Base-by-base conservation (phyloP, 2,329 filamentous ascomycete genomes). In the Fusarium pseudograminearum region DNA sequence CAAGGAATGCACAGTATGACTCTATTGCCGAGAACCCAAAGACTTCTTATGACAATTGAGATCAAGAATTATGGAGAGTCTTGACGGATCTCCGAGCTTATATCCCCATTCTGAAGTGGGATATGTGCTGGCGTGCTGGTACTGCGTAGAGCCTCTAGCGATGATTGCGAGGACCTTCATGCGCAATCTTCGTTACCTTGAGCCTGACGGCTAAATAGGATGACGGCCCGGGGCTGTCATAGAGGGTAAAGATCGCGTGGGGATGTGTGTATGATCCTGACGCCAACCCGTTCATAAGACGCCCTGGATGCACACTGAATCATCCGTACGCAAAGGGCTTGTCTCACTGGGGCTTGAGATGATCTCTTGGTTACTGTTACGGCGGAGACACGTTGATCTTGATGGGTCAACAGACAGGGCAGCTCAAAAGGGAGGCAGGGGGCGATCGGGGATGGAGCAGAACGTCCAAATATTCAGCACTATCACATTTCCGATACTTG, bases 181-280 rank as follows among this genome's bases (percentile, higher is more conserved):
- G 67, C 38, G 67, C 44, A 41, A 42, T 56, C 59, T 46, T 38
- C 24, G 26, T 54, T 51, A 53, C 64, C 46, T 65, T 50, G 47
- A 70, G 53, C 63, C 63, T 46, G 34, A 61, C 58, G 67, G 67
- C 63, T 70, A 70, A 70, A 70, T 40, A 70, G 63, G 67, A 47
- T 57, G 30, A 30, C 62, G 67, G 67, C 58, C 67, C 67, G 67
- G 44, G 24, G 45, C 26, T 65, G 52, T 70, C 34, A 30, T 44
- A 52, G 22, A 57, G 54, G 65, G 63, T 26, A 52, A 47, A 53
- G 67, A 70, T 70, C 54, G 48, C 40, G 53, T 57, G 57, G 57
- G 51, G 63, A 67, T 70, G 67, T 59, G 46, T 68, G 60, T 59
- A 44, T 68, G 65, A 54, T 59, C 33, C 58, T 47, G 54, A 36